A percentile compares a stretch with the other conserved stretches of the same genome.
phyloP scores from a whole-genome alignment of 225 moss, liverwort and hornwort genomes.

The Polytrichum commune region DNA sequence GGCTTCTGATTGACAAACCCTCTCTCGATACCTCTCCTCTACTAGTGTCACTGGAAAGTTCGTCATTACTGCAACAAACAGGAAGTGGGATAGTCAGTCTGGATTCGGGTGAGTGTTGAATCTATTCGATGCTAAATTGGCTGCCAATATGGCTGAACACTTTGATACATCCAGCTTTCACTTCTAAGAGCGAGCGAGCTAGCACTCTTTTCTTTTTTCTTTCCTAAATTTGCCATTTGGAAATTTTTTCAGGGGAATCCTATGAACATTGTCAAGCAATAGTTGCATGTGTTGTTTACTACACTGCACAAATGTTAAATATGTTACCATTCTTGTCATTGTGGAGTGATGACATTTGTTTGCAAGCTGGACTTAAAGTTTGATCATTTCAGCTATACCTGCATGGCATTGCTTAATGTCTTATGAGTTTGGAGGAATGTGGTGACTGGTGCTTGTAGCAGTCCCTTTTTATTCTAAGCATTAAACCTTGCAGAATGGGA shows the following conservation, averaged over 20 bases:
- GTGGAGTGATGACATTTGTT: slow-evolving; percentile 4
- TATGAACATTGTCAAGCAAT: not conserved
- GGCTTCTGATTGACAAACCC: slow-evolving; percentile 26
- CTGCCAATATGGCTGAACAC: not conserved
- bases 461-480: slow-evolving; percentile 10
- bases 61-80: not conserved
- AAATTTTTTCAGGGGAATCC: not conserved
- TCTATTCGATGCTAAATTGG: not conserved
- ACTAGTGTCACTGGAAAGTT: slow-evolving; percentile 28
- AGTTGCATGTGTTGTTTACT: not conserved
- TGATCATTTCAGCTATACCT: not conserved
- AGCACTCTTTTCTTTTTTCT: not conserved
- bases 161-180: not conserved
- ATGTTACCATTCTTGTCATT: not conserved
- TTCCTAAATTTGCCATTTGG: not conserved
- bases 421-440: not conserved
- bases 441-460: not conserved
- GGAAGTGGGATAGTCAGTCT: slow-evolving; percentile 36
- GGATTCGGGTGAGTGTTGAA: slow-evolving; percentile 41
- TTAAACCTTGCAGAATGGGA: slow-evolving; percentile 46
- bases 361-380: not conserved
- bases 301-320: not conserved
- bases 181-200: not conserved
- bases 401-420: not conserved
- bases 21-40: slow-evolving; percentile 21